Base-by-base conservation (phyloP, 2,329 filamentous ascomycete species). In the Triangularia verruculosa region DNA sequence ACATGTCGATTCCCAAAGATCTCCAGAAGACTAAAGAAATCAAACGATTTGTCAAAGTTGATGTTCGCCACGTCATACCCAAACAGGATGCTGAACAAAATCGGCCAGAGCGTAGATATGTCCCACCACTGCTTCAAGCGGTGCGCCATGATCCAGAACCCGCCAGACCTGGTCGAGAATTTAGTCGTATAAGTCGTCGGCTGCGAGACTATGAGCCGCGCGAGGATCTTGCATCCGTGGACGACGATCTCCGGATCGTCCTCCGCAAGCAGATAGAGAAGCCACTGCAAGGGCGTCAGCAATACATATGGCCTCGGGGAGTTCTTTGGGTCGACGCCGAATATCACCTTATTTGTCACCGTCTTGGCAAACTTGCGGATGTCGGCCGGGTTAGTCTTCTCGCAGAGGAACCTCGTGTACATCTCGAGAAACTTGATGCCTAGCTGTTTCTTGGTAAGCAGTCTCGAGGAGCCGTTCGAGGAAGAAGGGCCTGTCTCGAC, bases 361-460 rank as follows among this genome's bases (percentile, higher is more conserved):
- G 94, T 96, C 72, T 90, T 91, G 4, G 93, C 92, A 79, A 99
- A 98, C 70, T 93, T 95, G 72, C 89, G 87, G 62, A 97, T 90
- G 66, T 89, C 87, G 13, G 80, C 80, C 9, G 83, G 78, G 67
- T 89, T 92, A 22, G 83, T 83, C 70, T 86, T 86, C 66, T 91
- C 87, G 71, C 93, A 97, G 9, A 97, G 80, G 11, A 97, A 81
- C 25, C 88, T 83, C 7, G 89, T 85, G 72, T 95, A 94, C 77
- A 96, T 87, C 67, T 86, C 86, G 20, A 97, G 79, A 60, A 97
- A 85, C 66, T 85, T 87, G 39, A 88, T 83, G 7, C 92, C 93
- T 39, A 96, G 79, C 64, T 93, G 86, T 67, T 86, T 85, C 72
- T 89, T 89, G 1, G 89, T 83, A 67, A 87, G 74, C 39, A 75